Evolutionary conservation across 257 asterid genomes (phyloP), one percentile per base, ranked within the genome.

Genomic region (Paulownia fortunei): DNA sequence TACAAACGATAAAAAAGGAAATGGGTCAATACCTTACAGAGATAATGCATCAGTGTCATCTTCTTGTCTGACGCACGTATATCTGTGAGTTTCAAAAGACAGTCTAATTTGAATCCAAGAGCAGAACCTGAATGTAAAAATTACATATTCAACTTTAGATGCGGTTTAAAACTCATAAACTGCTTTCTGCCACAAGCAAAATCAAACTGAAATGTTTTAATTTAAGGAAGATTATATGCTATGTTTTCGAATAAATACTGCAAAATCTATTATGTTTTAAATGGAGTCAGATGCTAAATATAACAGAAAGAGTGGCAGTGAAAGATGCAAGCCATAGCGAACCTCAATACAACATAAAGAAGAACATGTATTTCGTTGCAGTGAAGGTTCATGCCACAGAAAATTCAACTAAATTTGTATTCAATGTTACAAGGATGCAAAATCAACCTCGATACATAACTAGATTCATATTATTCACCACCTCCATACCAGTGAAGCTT

Each of bases 31-130:
- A 96, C 99, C 99, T 94, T 90, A 84, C 99, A 96, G 81, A 96
- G 99, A 86, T 94, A 96, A 85, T 96, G 98, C 99, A 96, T 92
- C 58, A 96, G 98, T 15, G 99, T 96, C 97, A 94, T 96, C 89
- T 88, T 94, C 82, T 76, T 94, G 87, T 92, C 94, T 71, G 95
- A 81, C 49, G 98, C 95, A 81, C 98, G 99, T 65, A 98, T 96
- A 85, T 96, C 99, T 18, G 93, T 69, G 67, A 96, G 98, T 84
- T 96, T 96, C 83, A 92, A 86, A 85, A 96, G 99, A 82, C 99
- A 94, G 85, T 96, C 99, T 89, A 96, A 84, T 86, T 96, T 96
- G 89, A 96, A 96, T 82, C 99, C 99, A 55, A 96, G 80, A 32
- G 99, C 99, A 78, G 99, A 81, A 83, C 99, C 99, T 91, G 80